Evolutionary conservation across 306 rosid genomes (phyloP).

Genomic region (Calophaca sinica): DNA sequence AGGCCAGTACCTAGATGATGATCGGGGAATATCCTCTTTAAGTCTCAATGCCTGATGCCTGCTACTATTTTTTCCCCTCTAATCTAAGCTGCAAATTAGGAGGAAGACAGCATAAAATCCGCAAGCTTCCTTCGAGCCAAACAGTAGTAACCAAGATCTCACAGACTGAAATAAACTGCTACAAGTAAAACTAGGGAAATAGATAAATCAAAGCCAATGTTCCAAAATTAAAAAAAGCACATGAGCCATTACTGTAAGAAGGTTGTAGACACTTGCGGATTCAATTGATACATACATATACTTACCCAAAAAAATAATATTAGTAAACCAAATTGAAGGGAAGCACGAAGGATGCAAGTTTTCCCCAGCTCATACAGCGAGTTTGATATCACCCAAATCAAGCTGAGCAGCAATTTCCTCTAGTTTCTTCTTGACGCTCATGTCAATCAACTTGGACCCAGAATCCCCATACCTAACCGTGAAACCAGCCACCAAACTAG

Average conservation of each 20-base stretch:
- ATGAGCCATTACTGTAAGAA: conserved; percentile 2
- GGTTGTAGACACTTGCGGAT: conserved; percentile 38
- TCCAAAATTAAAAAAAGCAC: background rate
- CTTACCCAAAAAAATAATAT: conserved; percentile 4
- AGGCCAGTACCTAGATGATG: too few relatives aligned
- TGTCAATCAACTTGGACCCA: conserved; percentile 82
- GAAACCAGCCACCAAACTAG: conserved; percentile 85
- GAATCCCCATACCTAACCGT: conserved; percentile 77
- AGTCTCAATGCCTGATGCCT: too few relatives aligned
- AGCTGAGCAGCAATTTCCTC: conserved; percentile 91
- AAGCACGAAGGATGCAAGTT: background rate
- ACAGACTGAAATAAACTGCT: too few relatives aligned
- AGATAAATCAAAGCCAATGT: too few relatives aligned
- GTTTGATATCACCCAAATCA: conserved; percentile 73
- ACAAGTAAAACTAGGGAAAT: too few relatives aligned
- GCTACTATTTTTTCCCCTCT: too few relatives aligned
- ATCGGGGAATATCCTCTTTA: too few relatives aligned
- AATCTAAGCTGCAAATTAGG: too few relatives aligned
- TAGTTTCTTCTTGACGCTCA: conserved; percentile 93
- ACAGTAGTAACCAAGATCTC: too few relatives aligned
- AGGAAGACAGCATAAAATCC: too few relatives aligned
- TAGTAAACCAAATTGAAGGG: conserved; percentile 4
- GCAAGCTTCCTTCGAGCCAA: too few relatives aligned
- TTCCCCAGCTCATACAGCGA: conserved; percentile 46
- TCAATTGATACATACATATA: conserved; percentile 28